Base-by-base conservation (phyloP, 2,329 filamentous ascomycete species). In the Orbilia brochopaga region DNA sequence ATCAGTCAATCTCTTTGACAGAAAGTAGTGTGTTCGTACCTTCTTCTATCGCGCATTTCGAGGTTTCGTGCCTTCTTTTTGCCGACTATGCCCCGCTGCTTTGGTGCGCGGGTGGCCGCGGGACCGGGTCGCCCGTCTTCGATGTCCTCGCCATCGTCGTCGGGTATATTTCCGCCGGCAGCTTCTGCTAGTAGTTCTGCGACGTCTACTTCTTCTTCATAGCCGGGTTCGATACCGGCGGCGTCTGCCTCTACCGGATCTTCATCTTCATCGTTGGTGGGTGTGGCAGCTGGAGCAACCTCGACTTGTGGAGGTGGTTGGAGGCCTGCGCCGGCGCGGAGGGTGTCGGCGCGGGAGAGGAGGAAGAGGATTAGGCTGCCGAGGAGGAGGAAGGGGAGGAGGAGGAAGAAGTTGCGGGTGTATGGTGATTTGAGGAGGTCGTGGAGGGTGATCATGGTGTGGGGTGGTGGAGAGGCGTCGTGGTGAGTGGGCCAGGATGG, bases 31-130 rank as follows among this genome's bases (percentile, higher is more conserved):
- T 6, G 15, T 23, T 1, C 40, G 2, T 55, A 70, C 66, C 66
- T 63, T 64, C 67, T 60, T 40, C 55, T 61, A 55, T 73, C 69
- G n/a, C 69, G 58, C 46, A 58, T 27, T 59, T 73, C 69, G n/a
- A 73, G 46, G 42, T 66, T 66, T 15, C 69, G 56, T 2, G 62
- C 62, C 51, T 73, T 73, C 53, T 73, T 73, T 55, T 73, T 67
- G 15, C 63, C 63, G 24, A 73, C 69, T 44, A 73, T 62, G 15
- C 63, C 60, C 50, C 60, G 61, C 30, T 65, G 66, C 40, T 53
- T 50, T 2, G 62, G 48, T 7, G 54, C 32, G 8, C 60, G 55
- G 2, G 51, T 40, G 1, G 27, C 48, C 11, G 52, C 53, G 10
- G 42, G 40, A 6, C 13, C 15, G 17, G 19, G 44, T 3, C 19